Base-by-base conservation (phyloP, 176 grass and related monocot species). In the Chrysopogon serrulatus region DNA sequence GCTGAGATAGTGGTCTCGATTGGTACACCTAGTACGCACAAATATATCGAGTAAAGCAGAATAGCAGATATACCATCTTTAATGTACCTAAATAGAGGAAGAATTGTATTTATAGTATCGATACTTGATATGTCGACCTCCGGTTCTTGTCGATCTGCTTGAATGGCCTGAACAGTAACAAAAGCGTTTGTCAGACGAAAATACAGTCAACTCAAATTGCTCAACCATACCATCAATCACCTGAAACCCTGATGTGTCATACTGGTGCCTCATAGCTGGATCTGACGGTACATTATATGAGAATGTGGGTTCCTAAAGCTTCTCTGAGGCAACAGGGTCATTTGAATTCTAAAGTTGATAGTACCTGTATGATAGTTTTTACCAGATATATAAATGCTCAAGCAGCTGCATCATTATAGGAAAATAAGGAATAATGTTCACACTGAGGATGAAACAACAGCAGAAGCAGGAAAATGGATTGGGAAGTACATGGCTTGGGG, bases 51-150 rank as follows among this genome's bases (percentile, higher is more conserved):
- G 83, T 8, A 71, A 33, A 68, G 73, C 8, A 77, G 49, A 4
- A 18, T 65, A 33, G 30, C 2, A 65, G 57, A 43, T 62, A 68
- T 43, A 60, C 37, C 42, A 73, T 51, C 49, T 41, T 68, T 16
- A 85, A 74, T 35, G 15, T 88, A 98, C 95, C 95, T 98, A 87
- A 98, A 98, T 26, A 98, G 87, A 79, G 95, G 92, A 57, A 90
- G 92, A 78, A 98, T 95, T 68, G 95, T 98, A 77, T 98, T 98
- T 88, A 98, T 89, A 76, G 95, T 98, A 87, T 94, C 92, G 72
- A 98, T 77, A 82, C 95, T 98, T 53, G 95, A 98, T 79, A 98
- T 72, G 82, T 98, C 95, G 63, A 98, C 87, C 85, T 98, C 95
- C 73, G 95, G 61, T 82, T 98, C 95, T 37, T 98, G 89, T 68